Evolutionary conservation across 2,329 filamentous ascomycete genomes (phyloP).

Genomic region (Trichoderma semiorbis): DNA sequence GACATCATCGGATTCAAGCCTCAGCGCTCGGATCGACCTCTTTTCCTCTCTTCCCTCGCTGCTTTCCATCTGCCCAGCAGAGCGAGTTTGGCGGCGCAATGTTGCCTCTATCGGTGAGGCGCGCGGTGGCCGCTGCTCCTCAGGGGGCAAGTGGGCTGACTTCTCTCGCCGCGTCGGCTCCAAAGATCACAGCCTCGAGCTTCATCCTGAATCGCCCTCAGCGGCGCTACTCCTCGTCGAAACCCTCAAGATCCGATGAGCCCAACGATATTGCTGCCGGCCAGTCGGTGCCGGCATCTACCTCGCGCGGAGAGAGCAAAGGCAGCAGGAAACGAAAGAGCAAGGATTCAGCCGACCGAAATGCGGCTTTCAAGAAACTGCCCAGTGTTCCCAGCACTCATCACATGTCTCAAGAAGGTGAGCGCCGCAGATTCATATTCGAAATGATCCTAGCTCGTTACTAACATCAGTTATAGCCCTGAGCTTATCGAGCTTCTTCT

Average conservation of each 20-base stretch:
- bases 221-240: conserved; percentile 58
- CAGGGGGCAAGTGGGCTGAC: conserved; percentile 43
- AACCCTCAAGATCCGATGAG: conserved; percentile 59
- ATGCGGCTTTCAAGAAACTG: conserved; percentile 53
- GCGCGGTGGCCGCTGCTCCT: conserved; percentile 47
- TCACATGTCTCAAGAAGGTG: conserved; percentile 66
- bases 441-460: background rate
- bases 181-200: conserved; percentile 37
- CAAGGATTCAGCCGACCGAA: conserved; percentile 47
- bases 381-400: conserved; percentile 74
- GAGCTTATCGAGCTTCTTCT: conserved; percentile 89
- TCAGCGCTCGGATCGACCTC: conserved; percentile 24
- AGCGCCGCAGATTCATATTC: conserved; percentile 20
- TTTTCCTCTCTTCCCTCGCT: conserved; percentile 21
- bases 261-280: conserved; percentile 49
- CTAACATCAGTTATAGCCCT: conserved; percentile 58
- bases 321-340: conserved; percentile 52
- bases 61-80: conserved; percentile 1
- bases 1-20: conserved; percentile 34
- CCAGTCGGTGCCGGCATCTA: conserved; percentile 48
- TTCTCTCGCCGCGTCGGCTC: conserved; percentile 39
- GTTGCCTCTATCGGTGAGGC: conserved; percentile 55
- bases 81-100: conserved; percentile 38
- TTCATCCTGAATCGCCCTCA: conserved; percentile 44
- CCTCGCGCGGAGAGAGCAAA: conserved; percentile 43